Percentiles rank a stretch among this genome's conserved stretches.
These are phyloP conservation scores for Penicillium sp. DNA, from an alignment of 2,329 filamentous ascomycete genomes.

Conservation along the genomic window DNA sequence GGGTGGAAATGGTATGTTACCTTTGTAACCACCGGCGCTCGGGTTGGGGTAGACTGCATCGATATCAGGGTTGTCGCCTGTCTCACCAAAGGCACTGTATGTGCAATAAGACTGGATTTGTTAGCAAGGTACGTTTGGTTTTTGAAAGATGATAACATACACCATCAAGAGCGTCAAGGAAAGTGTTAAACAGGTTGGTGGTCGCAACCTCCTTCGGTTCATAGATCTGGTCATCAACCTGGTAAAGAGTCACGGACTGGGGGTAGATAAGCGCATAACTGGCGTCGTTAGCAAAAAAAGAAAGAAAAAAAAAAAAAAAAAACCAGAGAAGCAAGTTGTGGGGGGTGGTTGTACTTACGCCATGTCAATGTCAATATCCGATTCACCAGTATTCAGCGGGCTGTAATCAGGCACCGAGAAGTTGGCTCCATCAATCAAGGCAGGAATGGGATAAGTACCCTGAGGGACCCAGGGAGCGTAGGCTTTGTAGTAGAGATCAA, in stretches of 20 bases:
- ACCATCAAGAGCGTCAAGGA: slow-evolving; percentile 55
- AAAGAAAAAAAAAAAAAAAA: neutral
- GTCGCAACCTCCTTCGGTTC: slow-evolving; percentile 35
- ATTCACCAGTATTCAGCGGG: slow-evolving; percentile 46
- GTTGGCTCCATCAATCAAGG: slow-evolving; percentile 51
- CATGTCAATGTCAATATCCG: slow-evolving; percentile 57
- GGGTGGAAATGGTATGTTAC: slow-evolving; percentile 37
- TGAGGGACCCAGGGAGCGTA: slow-evolving; percentile 45
- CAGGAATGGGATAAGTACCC: slow-evolving; percentile 47
- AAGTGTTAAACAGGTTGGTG: slow-evolving; percentile 46
- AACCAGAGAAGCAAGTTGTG: too few relatives aligned
- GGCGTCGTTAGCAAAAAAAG: neutral
- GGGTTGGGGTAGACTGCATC: slow-evolving; percentile 55
- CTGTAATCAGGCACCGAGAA: slow-evolving; percentile 38
- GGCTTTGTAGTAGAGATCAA: slow-evolving; percentile 51
- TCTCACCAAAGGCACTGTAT: slow-evolving; percentile 52
- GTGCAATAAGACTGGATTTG: slow-evolving; percentile 49
- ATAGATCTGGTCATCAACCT: slow-evolving; percentile 51
- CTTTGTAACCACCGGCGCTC: slow-evolving; percentile 52
- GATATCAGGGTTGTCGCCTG: slow-evolving; percentile 48
- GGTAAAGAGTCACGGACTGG: slow-evolving; percentile 53
- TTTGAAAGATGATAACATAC: slow-evolving; percentile 14
- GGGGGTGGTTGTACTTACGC: slow-evolving; percentile 35
- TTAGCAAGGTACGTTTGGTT: neutral
- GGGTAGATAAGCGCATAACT: slow-evolving; percentile 52